A percentile compares a stretch with the other conserved stretches of the same genome.
Evolutionary conservation across 1,139 yeast genomes (phyloP).

Genomic region (Candida tropicalis): DNA sequence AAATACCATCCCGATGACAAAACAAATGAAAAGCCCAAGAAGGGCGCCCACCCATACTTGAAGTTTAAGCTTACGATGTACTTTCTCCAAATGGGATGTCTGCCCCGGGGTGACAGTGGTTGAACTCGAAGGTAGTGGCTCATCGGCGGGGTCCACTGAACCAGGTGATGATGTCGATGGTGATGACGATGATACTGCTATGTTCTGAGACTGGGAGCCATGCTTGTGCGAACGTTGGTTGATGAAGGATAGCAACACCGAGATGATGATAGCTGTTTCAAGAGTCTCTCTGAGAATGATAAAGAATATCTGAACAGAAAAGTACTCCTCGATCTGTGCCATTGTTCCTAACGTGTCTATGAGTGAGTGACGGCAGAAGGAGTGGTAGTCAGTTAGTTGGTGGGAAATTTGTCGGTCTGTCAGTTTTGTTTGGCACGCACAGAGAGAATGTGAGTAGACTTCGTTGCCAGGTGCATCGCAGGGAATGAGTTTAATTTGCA

Average conservation of each 20-base stretch:
- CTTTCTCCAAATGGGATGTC: slow-evolving; percentile 13
- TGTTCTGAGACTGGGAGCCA: too few species aligned
- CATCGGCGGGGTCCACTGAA: slow-evolving; percentile 2
- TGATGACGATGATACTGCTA: too few species aligned
- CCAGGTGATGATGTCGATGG: too few species aligned
- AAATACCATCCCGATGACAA: slow-evolving; percentile 74
- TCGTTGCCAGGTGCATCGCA: neutral
- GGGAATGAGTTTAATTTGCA: too few species aligned
- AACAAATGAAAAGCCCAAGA: slow-evolving; percentile 71
- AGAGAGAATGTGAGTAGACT: too few species aligned
- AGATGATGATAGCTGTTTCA: slow-evolving; percentile 85
- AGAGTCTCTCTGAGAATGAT: slow-evolving; percentile 84
- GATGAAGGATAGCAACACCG: slow-evolving; percentile 80
- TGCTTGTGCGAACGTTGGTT: slow-evolving; percentile 50
- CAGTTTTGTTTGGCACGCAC: too few species aligned
- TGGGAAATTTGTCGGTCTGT: too few species aligned
- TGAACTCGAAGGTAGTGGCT: neutral
- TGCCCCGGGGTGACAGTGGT: neutral
- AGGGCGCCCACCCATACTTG: slow-evolving; percentile 90
- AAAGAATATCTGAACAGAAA: slow-evolving; percentile 80
- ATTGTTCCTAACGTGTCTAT: too few species aligned
- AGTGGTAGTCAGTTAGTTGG: too few species aligned
- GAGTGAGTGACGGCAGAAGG: too few species aligned
- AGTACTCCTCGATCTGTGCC: slow-evolving; percentile 49
- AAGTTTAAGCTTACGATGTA: slow-evolving; percentile 40